phyloP scores from a whole-genome alignment of 345 rosid genomes.

The Gossypium rotundifolium region DNA sequence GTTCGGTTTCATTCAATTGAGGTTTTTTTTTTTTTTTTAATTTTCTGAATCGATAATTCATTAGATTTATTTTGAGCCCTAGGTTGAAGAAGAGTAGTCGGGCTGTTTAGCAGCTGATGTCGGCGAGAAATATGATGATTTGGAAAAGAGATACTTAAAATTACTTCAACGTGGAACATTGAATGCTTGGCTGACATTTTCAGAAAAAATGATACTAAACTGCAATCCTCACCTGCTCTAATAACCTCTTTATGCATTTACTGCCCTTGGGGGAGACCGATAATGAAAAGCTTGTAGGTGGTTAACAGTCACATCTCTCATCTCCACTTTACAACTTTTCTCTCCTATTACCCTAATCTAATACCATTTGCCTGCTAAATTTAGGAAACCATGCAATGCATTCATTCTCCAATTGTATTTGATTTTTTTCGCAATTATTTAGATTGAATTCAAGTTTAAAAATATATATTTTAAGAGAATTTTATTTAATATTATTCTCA shows the following conservation, averaged over 20 bases:
- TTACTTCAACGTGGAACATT: background rate
- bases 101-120: background rate
- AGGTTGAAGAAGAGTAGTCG: background rate
- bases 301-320: constrained; percentile 7
- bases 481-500: too few species aligned
- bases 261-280: background rate
- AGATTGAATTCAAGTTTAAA: accelerated
- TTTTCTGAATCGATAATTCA: too few species aligned
- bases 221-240: background rate
- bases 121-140: background rate
- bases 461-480: too few species aligned
- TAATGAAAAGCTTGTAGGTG: background rate
- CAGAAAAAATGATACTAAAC: background rate
- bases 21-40: too few species aligned
- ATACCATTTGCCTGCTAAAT: background rate
- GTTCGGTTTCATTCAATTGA: too few species aligned
- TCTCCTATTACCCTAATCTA: background rate
- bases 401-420: too few species aligned
- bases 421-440: too few species aligned
- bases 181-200: background rate
- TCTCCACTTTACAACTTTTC: background rate
- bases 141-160: background rate
- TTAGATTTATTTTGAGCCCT: too few species aligned
- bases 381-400: background rate
- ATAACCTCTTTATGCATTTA: background rate